Evolutionary conservation across 75 land plant genomes (phyloP).

Genomic region (Pinus taeda): DNA sequence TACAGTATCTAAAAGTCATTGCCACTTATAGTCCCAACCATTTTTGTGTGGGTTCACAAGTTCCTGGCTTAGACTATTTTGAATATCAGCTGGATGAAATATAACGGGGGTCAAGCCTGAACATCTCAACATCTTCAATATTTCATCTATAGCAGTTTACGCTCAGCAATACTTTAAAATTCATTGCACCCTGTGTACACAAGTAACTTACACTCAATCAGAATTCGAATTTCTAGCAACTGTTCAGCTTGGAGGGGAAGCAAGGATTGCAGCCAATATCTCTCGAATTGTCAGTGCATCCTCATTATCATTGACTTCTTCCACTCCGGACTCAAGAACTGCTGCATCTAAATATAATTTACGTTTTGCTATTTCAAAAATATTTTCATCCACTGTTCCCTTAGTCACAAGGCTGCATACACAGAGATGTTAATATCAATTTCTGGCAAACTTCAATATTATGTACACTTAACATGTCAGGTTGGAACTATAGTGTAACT

Average conservation of each 20-base stretch:
- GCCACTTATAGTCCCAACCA: no score
- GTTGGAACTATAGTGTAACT: no score
- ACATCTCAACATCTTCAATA: no score
- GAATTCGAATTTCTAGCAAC: not conserved
- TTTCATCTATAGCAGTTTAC: no score
- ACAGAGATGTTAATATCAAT: not conserved
- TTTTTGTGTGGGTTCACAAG: no score
- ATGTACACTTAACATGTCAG: not conserved
- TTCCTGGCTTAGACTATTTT: no score
- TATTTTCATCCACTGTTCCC: constrained; percentile 94
- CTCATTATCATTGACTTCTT: constrained; percentile 54
- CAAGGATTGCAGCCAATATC: constrained; percentile 73
- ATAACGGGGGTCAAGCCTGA: no score
- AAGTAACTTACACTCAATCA: not conserved
- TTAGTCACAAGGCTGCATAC: constrained; percentile 88
- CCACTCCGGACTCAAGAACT: constrained; percentile 75
- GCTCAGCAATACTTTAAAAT: no score
- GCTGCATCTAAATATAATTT: constrained; percentile 95
- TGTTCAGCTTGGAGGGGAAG: constrained; percentile 3
- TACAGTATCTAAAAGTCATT: no score
- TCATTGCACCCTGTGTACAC: no score
- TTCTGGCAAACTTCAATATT: not conserved
- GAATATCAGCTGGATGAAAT: no score
- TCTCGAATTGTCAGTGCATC: constrained; percentile 92
- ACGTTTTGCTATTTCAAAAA: constrained; percentile 90